These are phyloP conservation scores for Eudorina sp. DNA, from an alignment of 139 green algal species.

Conservation along the genomic window DNA sequence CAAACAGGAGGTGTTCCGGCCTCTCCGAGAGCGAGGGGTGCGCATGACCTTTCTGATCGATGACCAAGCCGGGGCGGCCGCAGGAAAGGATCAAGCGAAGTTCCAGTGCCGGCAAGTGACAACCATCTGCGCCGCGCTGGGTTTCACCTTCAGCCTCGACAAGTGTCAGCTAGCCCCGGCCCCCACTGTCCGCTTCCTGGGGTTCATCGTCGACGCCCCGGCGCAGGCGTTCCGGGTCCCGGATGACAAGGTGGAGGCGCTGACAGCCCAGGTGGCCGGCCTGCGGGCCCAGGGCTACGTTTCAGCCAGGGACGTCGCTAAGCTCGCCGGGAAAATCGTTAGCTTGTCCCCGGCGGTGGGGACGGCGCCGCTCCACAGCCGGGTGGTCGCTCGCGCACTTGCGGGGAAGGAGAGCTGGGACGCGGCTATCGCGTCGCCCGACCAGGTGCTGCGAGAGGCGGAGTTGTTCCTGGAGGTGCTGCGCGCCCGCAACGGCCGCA, in stretches of 20 bases:
- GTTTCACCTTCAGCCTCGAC: not conserved
- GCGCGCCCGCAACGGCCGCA: not conserved
- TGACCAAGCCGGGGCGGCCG: not conserved
- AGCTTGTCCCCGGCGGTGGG: not conserved
- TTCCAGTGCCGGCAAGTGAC: conserved; percentile 14
- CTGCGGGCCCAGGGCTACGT: not conserved
- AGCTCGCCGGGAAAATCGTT: conserved; percentile 13
- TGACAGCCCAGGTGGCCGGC: not conserved
- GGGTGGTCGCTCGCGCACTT: not conserved
- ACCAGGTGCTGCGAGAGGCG: not conserved
- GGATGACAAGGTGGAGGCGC: not conserved
- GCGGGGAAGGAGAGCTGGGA: not conserved
- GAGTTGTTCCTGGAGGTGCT: not conserved
- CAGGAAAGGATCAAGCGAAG: not conserved
- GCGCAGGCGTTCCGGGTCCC: not conserved
- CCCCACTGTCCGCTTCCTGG: not conserved
- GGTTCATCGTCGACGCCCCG: not conserved
- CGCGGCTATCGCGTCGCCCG: not conserved
- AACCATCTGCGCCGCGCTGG: not conserved
- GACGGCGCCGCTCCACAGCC: not conserved
- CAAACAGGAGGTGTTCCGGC: conserved; percentile 6
- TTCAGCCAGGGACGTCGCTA: not conserved
- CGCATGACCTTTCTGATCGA: conserved; percentile 10
- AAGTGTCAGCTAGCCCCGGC: not conserved
- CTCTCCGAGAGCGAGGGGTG: not conserved